Percentiles rank a stretch among this genome's conserved stretches.
Conservation (phyloP, 208 protist genomes). For the Balamuthia mandrillaris region DNA sequence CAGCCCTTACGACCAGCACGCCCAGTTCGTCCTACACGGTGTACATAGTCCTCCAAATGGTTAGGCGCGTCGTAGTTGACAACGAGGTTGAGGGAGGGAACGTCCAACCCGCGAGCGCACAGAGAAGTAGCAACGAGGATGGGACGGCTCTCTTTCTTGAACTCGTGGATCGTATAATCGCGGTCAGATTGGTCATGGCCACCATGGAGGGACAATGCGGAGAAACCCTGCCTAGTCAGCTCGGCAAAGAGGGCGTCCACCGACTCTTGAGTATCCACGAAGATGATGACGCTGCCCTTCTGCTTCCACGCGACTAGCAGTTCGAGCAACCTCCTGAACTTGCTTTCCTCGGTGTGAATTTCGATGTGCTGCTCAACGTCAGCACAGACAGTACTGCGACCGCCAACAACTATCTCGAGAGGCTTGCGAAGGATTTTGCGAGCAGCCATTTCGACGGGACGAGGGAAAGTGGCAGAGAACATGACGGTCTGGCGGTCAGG, state of each 20-base stretch:
- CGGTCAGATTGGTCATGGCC: conserved; percentile 78
- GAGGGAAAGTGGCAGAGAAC: conserved; percentile 92
- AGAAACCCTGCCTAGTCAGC: conserved; percentile 54
- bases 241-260: conserved; percentile 59
- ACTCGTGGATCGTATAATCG: conserved; percentile 75
- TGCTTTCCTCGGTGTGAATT: conserved; percentile 64
- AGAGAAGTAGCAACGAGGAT: conserved; percentile 81
- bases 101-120: conserved; percentile 81
- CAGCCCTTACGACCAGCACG: conserved; percentile 83
- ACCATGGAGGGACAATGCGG: conserved; percentile 73
- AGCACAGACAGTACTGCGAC: conserved; percentile 53
- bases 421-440: conserved; percentile 56
- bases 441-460: conserved; percentile 57
- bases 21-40: conserved; percentile 91
- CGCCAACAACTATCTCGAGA: conserved; percentile 67
- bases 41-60: conserved; percentile 91
- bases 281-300: conserved; percentile 74
- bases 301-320: conserved; percentile 65
- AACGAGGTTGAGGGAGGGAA: conserved; percentile 76
- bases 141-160: conserved; percentile 64
- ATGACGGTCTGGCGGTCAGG: conserved; percentile 94
- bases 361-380: conserved; percentile 69
- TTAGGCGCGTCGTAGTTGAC: conserved; percentile 83
- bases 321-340: conserved; percentile 72
- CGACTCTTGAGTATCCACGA: conserved; percentile 76